Evolutionary conservation across 805 yeast species (phyloP).

Genomic region (Blastobotrys parvus): DNA sequence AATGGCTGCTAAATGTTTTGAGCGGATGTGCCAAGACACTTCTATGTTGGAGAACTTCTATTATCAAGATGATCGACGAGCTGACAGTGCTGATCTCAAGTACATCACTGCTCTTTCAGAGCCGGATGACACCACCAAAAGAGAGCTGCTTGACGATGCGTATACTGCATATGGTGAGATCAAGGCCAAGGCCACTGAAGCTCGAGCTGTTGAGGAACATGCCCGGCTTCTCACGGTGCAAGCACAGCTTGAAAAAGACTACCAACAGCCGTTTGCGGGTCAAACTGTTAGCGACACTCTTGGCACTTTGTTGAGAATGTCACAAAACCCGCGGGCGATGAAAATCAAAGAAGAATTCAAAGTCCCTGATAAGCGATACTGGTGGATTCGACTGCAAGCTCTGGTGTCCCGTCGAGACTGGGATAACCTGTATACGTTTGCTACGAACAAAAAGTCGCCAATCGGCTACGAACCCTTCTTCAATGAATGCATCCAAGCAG

Average conservation of each 20-base stretch:
- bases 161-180: constrained; percentile 29
- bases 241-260: constrained; percentile 35
- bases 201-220: constrained; percentile 38
- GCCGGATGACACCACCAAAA: constrained; percentile 13
- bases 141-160: constrained; percentile 23
- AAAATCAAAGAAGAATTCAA: constrained; percentile 45
- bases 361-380: constrained; percentile 48
- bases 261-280: constrained; percentile 33
- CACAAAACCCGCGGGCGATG: constrained; percentile 43
- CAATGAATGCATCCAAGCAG: constrained; percentile 42
- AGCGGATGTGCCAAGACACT: constrained; percentile 29
- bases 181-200: constrained; percentile 30
- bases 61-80: constrained; percentile 54
- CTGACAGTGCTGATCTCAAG: constrained; percentile 38
- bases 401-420: constrained; percentile 42
- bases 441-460: constrained; percentile 47
- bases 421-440: constrained; percentile 48
- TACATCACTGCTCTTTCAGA: constrained; percentile 24
- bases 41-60: constrained; percentile 45
- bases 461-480: constrained; percentile 66
- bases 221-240: constrained; percentile 38
- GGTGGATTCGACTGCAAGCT: constrained; percentile 44
- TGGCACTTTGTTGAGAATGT: constrained; percentile 34
- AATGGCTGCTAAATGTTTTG: constrained; percentile 35
- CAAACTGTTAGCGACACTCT: constrained; percentile 44